phyloP scores from a whole-genome alignment of 495 filamentous ascomycete genomes.

The Aspergillus hancockii region DNA sequence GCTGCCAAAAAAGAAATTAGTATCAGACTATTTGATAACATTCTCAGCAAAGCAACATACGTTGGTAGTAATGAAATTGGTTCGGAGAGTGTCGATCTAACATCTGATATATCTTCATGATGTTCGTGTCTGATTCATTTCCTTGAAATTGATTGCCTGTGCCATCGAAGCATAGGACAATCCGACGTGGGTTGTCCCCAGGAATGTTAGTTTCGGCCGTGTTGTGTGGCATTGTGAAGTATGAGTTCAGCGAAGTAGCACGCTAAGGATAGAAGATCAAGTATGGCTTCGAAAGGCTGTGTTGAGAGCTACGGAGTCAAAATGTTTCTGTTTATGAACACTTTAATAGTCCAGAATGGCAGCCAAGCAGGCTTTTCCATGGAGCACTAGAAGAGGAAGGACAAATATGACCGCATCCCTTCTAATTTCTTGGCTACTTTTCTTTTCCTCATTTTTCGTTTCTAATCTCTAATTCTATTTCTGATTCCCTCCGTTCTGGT shows the following conservation, averaged over 20 bases:
- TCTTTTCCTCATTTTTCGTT: not conserved
- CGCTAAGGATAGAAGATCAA: not conserved
- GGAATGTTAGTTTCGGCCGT: not conserved
- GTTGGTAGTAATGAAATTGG: conserved; percentile 20
- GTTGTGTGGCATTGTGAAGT: not conserved
- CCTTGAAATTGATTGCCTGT: conserved; percentile 19
- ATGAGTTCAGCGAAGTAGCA: not conserved
- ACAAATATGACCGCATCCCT: not conserved
- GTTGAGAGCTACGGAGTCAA: not conserved
- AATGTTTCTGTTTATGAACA: not conserved
- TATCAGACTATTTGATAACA: not conserved
- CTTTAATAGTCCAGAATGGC: not conserved
- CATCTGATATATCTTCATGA: conserved; percentile 21
- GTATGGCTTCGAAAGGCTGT: not conserved
- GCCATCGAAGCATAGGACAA: conserved; percentile 23
- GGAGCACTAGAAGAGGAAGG: not conserved
- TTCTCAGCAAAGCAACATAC: conserved; percentile 3
- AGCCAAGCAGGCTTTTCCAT: not conserved
- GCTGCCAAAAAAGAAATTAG: conserved; percentile 9
- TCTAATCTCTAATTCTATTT: too few species aligned
- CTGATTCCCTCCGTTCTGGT: too few species aligned
- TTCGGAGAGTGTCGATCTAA: conserved; percentile 10
- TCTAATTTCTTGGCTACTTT: not conserved
- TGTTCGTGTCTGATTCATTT: conserved; percentile 18
- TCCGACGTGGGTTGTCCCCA: conserved; percentile 11